phyloP scores from a whole-genome alignment of 345 rosid species.

The Gossypium herbaceum region DNA sequence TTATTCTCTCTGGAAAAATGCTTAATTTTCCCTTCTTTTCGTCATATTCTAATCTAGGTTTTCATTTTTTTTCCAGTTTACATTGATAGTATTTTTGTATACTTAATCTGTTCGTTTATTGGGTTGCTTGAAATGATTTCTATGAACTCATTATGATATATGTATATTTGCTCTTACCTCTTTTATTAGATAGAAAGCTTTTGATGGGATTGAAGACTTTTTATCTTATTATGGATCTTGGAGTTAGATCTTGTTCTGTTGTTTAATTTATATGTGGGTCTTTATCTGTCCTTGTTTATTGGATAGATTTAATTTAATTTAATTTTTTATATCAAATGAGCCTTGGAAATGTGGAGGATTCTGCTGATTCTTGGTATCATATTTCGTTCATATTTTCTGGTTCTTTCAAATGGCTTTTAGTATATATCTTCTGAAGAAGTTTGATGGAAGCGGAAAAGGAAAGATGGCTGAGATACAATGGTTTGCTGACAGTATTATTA shows the following conservation, averaged over 20 bases:
- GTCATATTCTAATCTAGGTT: not conserved
- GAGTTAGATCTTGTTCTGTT: not conserved
- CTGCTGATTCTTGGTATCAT: not conserved
- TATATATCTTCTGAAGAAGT: not conserved
- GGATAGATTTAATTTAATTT: not conserved
- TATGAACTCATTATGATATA: not conserved
- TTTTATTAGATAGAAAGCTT: not conserved
- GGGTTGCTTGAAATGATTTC: slow-evolving; percentile 9
- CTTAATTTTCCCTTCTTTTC: not conserved
- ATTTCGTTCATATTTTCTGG: not conserved
- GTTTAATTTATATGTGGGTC: not conserved
- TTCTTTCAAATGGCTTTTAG: not conserved
- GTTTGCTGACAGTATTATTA: not conserved
- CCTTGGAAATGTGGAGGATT: not conserved
- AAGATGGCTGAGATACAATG: not conserved
- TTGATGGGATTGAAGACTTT: not conserved
- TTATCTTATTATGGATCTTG: not conserved
- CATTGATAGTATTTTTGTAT: not conserved
- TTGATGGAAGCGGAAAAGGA: not conserved
- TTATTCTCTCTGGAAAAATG: not conserved
- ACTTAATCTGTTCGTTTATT: not conserved
- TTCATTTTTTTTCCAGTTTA: not conserved
- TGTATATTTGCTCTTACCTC: no score
- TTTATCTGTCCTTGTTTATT: not conserved
- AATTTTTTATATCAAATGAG: not conserved